A percentile compares a stretch with the other conserved stretches of the same genome.
These are phyloP conservation scores for Cryptococcus jaspeensis DNA, from an alignment of 1,284 basidiomycete genomes.

Conservation along the genomic window DNA sequence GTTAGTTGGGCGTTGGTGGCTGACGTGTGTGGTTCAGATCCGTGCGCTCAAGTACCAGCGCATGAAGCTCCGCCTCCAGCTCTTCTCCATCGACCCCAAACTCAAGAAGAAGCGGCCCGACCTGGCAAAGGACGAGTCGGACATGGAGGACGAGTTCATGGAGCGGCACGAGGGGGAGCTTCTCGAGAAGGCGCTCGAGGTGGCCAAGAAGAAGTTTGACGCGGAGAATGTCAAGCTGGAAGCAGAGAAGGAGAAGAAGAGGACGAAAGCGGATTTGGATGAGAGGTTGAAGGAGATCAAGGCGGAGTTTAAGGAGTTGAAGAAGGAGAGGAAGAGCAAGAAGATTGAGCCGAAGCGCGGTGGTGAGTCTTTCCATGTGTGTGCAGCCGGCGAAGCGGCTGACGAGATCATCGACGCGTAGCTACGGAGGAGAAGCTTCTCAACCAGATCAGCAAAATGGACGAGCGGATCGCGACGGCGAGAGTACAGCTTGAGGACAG, in stretches of 20 bases:
- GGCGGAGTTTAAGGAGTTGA: conserved; percentile 67
- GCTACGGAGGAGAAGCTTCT: conserved; percentile 67
- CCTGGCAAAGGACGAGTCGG: conserved; percentile 79
- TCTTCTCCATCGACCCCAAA: conserved; percentile 72
- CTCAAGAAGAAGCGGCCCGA: conserved; percentile 74
- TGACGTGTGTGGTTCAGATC: conserved; percentile 37
- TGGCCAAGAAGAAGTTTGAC: conserved; percentile 79
- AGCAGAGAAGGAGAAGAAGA: conserved; percentile 65
- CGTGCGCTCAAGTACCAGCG: conserved; percentile 85
- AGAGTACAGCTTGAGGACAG: conserved; percentile 83
- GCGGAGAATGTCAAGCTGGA: conserved; percentile 83
- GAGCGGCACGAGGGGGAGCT: conserved; percentile 74
- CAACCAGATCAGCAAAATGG: conserved; percentile 54
- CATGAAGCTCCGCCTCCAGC: conserved; percentile 80
- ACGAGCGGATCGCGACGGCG: conserved; percentile 76
- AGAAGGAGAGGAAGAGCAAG: conserved; percentile 74
- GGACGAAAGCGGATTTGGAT: conserved; percentile 68
- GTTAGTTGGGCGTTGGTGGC: neutral
- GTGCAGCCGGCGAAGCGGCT: neutral
- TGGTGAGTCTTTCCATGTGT: conserved; percentile 19
- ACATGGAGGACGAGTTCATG: conserved; percentile 89
- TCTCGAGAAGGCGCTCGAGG: conserved; percentile 80
- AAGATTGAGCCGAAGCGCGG: conserved; percentile 68
- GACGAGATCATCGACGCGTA: conserved; percentile 24
- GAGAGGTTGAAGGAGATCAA: conserved; percentile 72